phyloP scores from a whole-genome alignment of 306 rosid genomes.

The Sindora glabra region DNA sequence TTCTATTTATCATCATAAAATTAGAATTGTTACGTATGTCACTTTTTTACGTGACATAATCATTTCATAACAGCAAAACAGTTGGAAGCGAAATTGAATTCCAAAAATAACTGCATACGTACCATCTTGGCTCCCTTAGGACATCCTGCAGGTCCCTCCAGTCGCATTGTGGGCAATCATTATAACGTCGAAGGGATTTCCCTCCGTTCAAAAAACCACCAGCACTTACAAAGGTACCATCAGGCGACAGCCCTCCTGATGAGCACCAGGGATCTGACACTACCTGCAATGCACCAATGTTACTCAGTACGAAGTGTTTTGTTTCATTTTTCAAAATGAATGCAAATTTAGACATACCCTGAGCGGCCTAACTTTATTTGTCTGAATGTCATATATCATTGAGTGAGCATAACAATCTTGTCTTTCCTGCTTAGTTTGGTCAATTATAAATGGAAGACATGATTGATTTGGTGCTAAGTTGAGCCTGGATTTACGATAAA shows the following conservation, averaged over 20 bases:
- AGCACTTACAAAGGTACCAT: conserved; percentile 49
- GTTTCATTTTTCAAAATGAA: too few species aligned
- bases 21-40: too few species aligned
- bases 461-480: conserved; percentile 20
- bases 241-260: conserved; percentile 61
- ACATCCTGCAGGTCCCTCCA: conserved; percentile 27
- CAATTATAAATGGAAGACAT: conserved; percentile 38
- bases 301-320: too few species aligned
- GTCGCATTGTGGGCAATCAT: conserved; percentile 42
- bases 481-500: conserved; percentile 44
- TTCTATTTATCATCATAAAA: too few species aligned
- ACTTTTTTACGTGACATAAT: too few species aligned
- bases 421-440: neutral
- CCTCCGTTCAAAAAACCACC: conserved; percentile 70
- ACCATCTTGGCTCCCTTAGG: conserved; percentile 66
- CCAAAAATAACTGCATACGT: too few species aligned
- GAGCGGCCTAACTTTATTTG: conserved; percentile 53
- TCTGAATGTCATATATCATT: conserved; percentile 40
- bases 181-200: conserved; percentile 34
- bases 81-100: too few species aligned
- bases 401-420: conserved; percentile 69
- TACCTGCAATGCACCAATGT: conserved; percentile 26
- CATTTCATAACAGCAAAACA: too few species aligned
- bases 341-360: conserved; percentile 30
- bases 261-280: conserved; percentile 86